Evolutionary conservation across 139 green algal genomes (phyloP).

Genomic region (Coelastrella sp.): DNA sequence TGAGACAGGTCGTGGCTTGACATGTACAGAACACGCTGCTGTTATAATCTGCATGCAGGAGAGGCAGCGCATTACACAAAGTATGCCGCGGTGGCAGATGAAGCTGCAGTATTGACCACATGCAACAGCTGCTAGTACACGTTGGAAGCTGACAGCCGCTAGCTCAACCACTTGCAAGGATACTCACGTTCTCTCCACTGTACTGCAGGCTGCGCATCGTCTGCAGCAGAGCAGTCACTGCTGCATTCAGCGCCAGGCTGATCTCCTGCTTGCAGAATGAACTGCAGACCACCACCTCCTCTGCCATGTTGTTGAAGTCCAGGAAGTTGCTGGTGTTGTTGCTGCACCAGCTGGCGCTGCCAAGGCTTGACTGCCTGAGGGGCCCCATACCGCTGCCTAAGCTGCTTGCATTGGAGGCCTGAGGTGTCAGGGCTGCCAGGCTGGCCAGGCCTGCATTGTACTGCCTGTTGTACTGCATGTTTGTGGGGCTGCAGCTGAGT

Average conservation of each 20-base stretch:
- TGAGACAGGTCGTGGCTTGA: no score
- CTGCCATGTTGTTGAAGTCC: background rate
- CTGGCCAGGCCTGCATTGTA: background rate
- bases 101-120: no score
- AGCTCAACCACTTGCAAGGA: no score
- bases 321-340: background rate
- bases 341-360: background rate
- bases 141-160: background rate
- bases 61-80: no score
- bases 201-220: constrained; percentile 66
- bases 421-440: background rate
- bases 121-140: background rate
- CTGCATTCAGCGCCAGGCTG: constrained; percentile 51
- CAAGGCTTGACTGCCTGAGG: background rate
- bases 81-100: no score
- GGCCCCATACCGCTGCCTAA: background rate
- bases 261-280: constrained; percentile 55
- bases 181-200: constrained; percentile 61
- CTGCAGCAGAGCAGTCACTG: constrained; percentile 55
- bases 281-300: background rate
- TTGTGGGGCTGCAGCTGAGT: background rate
- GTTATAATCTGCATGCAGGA: background rate
- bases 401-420: background rate
- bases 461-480: background rate
- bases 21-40: no score